Evolutionary conservation across 176 grass and related monocot species (phyloP).

Genomic region (Eleusine indica): DNA sequence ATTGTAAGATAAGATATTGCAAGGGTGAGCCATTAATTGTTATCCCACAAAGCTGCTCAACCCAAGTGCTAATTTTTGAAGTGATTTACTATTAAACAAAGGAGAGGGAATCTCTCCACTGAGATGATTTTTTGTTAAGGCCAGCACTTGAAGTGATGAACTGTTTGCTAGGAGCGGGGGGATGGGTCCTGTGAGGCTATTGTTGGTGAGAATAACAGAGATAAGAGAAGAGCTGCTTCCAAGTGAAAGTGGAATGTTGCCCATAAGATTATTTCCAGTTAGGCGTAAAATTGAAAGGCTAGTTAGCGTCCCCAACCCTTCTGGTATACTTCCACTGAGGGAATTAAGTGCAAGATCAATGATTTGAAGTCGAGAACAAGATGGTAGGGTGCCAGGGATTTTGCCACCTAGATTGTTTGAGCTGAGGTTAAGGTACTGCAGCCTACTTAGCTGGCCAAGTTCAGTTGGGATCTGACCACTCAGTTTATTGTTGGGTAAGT

Average conservation of each 20-base stretch:
- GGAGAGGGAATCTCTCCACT: conserved; percentile 25
- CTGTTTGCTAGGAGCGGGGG: neutral
- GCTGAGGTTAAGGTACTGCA: conserved; percentile 42
- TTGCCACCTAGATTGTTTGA: conserved; percentile 15
- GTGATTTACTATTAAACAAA: conserved; percentile 15
- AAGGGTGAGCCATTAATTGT: neutral
- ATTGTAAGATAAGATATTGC: neutral
- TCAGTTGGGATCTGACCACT: conserved; percentile 41
- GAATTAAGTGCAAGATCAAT: conserved; percentile 35
- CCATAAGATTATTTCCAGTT: conserved; percentile 6
- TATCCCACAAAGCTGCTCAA: neutral
- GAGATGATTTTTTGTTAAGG: conserved; percentile 21
- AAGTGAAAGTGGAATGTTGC: conserved; percentile 32
- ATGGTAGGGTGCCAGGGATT: conserved; percentile 29
- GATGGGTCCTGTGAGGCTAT: conserved; percentile 25
- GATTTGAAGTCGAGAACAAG: conserved; percentile 23
- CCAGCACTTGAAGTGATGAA: conserved; percentile 16
- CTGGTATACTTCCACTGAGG: neutral
- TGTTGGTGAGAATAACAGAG: conserved; percentile 32
- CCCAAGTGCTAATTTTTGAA: neutral
- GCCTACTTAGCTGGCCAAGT: conserved; percentile 23
- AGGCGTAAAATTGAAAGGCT: conserved; percentile 39
- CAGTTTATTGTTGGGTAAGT: conserved; percentile 24
- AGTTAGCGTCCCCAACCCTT: neutral
- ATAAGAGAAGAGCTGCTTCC: conserved; percentile 9